Base-by-base conservation (phyloP, 2,329 filamentous ascomycete genomes). In the Orbilia oligospora region DNA sequence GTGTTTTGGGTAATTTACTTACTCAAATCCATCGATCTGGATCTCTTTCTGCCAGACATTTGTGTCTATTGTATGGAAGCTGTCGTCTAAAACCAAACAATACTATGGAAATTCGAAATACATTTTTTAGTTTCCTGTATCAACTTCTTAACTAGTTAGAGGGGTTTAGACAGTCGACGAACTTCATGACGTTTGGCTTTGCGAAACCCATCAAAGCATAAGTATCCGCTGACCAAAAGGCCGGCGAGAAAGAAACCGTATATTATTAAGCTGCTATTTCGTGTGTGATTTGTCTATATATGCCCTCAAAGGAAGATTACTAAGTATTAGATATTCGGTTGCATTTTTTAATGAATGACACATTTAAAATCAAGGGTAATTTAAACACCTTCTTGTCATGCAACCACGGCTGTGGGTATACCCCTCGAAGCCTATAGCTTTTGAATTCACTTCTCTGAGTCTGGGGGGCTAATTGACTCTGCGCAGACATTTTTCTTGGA, bases 11-110 rank as follows among this genome's bases (percentile, higher is more conserved):
- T 1, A 36, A 27, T 18, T n/a, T 71, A 80, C 82, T 83, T 16
- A 70, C 83, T 82, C 83, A 79, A 83, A 85, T 64, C 83, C 83
- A 56, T 83, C 83, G 71, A 86, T 83, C 81, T 87, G 85, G 38
- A 87, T 85, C 81, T 88, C 87, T 71, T 86, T 85, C 3, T 84
- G 85, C 87, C 87, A 89, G n/a, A 86, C 81, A 49, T 83, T 81
- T 16, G 82, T 82, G 82, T 87, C 83, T 49, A 88, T 82, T 2
- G 83, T 84, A 16, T 84, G 83, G 82, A 88, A 89, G 80, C 86
- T 82, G 77, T 89, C 87, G 55, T 87, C 85, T 53, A 87, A 83
- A 3, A 56, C 88, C 87, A 89, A 81, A 83, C 90, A 93, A 84
- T 93, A 93, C 61, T 90, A 90, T n/a, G 30, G 1, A 30, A 48